These are phyloP conservation scores for Lumnitzera racemosa DNA, from an alignment of 345 rosid genomes.

Conservation along the genomic window DNA sequence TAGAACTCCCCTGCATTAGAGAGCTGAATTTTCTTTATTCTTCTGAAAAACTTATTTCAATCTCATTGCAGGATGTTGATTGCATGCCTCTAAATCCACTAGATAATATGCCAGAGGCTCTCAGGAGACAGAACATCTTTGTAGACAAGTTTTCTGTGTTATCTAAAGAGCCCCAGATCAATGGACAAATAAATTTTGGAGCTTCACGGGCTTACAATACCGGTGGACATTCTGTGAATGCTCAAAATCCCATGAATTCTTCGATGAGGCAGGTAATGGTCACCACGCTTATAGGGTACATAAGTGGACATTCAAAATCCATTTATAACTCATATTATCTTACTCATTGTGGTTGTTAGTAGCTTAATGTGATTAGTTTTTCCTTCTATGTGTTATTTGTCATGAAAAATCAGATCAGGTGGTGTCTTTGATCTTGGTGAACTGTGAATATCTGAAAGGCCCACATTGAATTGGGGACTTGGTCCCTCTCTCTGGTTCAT, in stretches of 20 bases:
- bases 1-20: not conserved
- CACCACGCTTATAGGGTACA: slow-evolving; percentile 5
- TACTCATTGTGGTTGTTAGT: too few relatives aligned
- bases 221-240: slow-evolving; percentile 33
- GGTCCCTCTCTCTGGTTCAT: too few relatives aligned
- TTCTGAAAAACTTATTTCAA: slow-evolving; percentile 7
- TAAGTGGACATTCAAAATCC: not conserved
- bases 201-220: slow-evolving; percentile 38
- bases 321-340: not conserved
- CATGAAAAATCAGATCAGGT: too few relatives aligned
- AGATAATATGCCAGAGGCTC: slow-evolving; percentile 88
- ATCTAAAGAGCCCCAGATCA: slow-evolving; percentile 42
- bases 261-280: slow-evolving; percentile 36
- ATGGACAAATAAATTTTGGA: slow-evolving; percentile 37
- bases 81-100: slow-evolving; percentile 89
- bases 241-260: slow-evolving; percentile 28
- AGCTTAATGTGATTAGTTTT: too few relatives aligned
- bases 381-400: too few relatives aligned
- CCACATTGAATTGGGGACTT: too few relatives aligned
- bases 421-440: too few relatives aligned
- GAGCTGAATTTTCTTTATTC: not conserved
- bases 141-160: slow-evolving; percentile 28
- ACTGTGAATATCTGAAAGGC: too few relatives aligned
- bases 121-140: slow-evolving; percentile 42
- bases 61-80: slow-evolving; percentile 71